Conservation (phyloP, 1,139 yeast species). For the Hyphopichia buzzinii region DNA sequence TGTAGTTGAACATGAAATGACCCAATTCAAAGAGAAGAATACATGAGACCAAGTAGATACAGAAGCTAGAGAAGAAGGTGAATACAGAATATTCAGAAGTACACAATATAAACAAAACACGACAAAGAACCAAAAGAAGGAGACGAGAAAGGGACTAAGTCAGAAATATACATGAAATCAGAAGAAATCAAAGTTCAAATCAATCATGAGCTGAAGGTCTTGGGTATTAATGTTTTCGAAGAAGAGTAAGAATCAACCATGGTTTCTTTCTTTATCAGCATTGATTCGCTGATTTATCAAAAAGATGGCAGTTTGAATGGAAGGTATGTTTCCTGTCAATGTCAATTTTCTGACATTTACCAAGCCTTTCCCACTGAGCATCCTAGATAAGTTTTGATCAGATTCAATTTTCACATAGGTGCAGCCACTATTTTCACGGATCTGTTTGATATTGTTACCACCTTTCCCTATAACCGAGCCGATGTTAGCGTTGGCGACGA, state of each 20-base stretch:
- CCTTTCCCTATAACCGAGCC: conserved; percentile 88
- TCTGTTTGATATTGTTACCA: conserved; percentile 78
- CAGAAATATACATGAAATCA: no score
- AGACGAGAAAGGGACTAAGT: neutral
- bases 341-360: conserved; percentile 64
- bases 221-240: no score
- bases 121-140: neutral
- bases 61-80: conserved; percentile 1
- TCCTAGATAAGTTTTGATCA: conserved; percentile 44
- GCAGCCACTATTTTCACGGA: conserved; percentile 71
- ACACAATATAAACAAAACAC: conserved; percentile 2
- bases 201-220: no score
- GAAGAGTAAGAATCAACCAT: conserved; percentile 5
- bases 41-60: neutral
- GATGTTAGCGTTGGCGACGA: conserved; percentile 72
- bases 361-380: conserved; percentile 55
- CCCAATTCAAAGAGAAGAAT: neutral
- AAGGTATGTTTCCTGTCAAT: conserved; percentile 65
- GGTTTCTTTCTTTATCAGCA: conserved; percentile 54
- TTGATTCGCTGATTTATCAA: conserved; percentile 76
- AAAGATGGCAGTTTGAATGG: conserved; percentile 75
- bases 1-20: no score
- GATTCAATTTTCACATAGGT: conserved; percentile 70
- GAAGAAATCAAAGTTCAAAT: no score
- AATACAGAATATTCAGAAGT: conserved; percentile 5